A percentile compares a stretch with the other conserved stretches of the same genome.
Conservation (phyloP, 2,329 filamentous ascomycete species). For the Exophiala spinifera region DNA sequence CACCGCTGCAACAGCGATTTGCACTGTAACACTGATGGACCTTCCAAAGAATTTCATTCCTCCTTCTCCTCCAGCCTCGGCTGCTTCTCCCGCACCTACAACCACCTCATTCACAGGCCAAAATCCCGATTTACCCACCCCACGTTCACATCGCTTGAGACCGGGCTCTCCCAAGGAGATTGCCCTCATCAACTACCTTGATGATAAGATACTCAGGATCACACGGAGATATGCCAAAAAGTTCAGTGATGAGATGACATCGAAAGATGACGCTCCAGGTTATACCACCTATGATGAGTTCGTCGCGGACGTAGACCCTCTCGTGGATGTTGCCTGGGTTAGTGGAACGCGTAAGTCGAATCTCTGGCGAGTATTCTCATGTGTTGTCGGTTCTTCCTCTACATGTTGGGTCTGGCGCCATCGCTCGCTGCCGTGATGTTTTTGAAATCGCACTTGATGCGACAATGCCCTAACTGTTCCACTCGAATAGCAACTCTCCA, state of each 20-base stretch:
- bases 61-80: constrained; percentile 21
- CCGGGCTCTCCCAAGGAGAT: constrained; percentile 59
- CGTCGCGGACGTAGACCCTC: constrained; percentile 67
- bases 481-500: constrained; percentile 65
- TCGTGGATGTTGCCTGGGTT: constrained; percentile 81
- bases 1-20: neutral
- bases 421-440: neutral
- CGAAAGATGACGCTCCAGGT: constrained; percentile 44
- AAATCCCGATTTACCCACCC: constrained; percentile 47
- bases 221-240: constrained; percentile 55
- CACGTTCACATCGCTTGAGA: constrained; percentile 51
- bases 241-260: constrained; percentile 34
- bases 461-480: constrained; percentile 10
- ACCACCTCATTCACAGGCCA: constrained; percentile 2
- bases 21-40: constrained; percentile 5
- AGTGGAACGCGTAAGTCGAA: constrained; percentile 72
- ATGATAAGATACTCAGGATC: constrained; percentile 50
- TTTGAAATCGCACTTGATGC: neutral
- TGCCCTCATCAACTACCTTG: constrained; percentile 56
- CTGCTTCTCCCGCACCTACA: constrained; percentile 19
- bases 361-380: too few species aligned
- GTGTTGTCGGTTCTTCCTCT: too few species aligned
- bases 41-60: constrained; percentile 3
- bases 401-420: too few species aligned
- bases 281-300: constrained; percentile 66